Conservation (phyloP, 2,329 filamentous ascomycete genomes). For the Talaromyces verruculosus region DNA sequence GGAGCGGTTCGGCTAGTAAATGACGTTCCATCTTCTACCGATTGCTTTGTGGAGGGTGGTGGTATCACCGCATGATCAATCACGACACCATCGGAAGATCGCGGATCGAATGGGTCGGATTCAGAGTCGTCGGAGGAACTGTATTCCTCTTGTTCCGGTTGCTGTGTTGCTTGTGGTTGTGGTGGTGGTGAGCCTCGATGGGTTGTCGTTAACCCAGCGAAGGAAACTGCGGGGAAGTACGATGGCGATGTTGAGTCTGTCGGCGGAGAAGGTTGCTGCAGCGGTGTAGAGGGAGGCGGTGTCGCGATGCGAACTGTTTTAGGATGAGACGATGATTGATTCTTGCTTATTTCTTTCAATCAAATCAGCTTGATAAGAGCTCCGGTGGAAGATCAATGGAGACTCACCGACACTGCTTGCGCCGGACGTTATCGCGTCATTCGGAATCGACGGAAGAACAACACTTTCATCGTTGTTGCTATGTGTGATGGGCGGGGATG, state of each 20-base stretch:
- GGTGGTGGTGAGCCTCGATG: conserved; percentile 24
- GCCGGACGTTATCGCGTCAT: conserved; percentile 22
- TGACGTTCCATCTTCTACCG: neutral
- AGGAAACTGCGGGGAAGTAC: conserved; percentile 22
- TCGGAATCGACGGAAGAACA: conserved; percentile 26
- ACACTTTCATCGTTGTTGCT: conserved; percentile 29
- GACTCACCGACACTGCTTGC: neutral
- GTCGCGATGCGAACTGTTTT: conserved; percentile 40
- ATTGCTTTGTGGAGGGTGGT: neutral
- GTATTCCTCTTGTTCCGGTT: conserved; percentile 19
- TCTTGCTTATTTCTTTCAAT: neutral
- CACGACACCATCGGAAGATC: conserved; percentile 24
- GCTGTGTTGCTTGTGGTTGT: neutral
- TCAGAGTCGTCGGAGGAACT: conserved; percentile 35
- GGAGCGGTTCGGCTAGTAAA: neutral
- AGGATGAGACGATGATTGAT: conserved; percentile 20
- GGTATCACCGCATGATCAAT: neutral
- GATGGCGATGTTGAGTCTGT: conserved; percentile 17
- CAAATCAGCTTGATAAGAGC: neutral
- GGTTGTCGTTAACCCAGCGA: conserved; percentile 19
- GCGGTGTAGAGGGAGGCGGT: conserved; percentile 36
- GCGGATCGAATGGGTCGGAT: conserved; percentile 42
- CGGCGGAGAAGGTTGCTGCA: conserved; percentile 32
- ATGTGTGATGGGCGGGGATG: conserved; percentile 15
- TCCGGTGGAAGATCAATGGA: neutral